A percentile compares a stretch with the other conserved stretches of the same genome.
Conservation (phyloP, 2,329 filamentous ascomycete genomes). For the Fusarium xylarioides region DNA sequence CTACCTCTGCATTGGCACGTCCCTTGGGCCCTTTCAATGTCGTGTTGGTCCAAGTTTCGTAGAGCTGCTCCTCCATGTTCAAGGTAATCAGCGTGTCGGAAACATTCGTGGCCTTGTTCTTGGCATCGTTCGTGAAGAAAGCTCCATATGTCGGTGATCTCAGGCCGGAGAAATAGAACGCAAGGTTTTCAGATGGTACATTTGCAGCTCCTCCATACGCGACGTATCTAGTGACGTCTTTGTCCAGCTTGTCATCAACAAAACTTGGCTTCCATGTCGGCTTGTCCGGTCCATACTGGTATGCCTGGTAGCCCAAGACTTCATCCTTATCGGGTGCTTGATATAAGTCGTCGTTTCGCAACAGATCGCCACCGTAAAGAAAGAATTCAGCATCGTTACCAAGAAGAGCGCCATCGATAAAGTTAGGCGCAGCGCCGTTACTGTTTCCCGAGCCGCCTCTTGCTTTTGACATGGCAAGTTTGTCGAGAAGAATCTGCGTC, state of each 20-base stretch:
- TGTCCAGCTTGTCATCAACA: conserved; percentile 50
- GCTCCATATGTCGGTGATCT: conserved; percentile 59
- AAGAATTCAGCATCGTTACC: conserved; percentile 71
- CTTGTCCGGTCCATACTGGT: conserved; percentile 59
- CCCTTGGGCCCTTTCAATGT: conserved; percentile 60
- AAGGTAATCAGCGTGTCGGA: conserved; percentile 69
- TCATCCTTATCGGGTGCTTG: conserved; percentile 53
- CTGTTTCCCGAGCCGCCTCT: conserved; percentile 57
- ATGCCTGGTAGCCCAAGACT: conserved; percentile 61
- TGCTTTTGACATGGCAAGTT: conserved; percentile 56
- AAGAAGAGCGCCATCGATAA: conserved; percentile 70
- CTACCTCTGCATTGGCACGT: conserved; percentile 70
- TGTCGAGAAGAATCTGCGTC: conserved; percentile 58
- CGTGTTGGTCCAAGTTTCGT: conserved; percentile 65
- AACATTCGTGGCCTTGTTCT: conserved; percentile 53
- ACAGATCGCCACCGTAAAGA: conserved; percentile 67
- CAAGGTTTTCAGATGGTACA: conserved; percentile 74
- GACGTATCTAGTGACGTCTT: conserved; percentile 66
- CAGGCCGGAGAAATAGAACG: conserved; percentile 76
- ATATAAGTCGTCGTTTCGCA: conserved; percentile 48
- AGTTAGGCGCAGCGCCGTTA: conserved; percentile 65
- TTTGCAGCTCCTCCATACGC: conserved; percentile 71
- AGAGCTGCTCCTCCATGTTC: conserved; percentile 62
- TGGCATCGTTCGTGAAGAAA: conserved; percentile 53
- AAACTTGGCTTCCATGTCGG: conserved; percentile 57